Evolutionary conservation across 495 filamentous ascomycete species (phyloP).

Genomic region (Daldinia bambusicola): DNA sequence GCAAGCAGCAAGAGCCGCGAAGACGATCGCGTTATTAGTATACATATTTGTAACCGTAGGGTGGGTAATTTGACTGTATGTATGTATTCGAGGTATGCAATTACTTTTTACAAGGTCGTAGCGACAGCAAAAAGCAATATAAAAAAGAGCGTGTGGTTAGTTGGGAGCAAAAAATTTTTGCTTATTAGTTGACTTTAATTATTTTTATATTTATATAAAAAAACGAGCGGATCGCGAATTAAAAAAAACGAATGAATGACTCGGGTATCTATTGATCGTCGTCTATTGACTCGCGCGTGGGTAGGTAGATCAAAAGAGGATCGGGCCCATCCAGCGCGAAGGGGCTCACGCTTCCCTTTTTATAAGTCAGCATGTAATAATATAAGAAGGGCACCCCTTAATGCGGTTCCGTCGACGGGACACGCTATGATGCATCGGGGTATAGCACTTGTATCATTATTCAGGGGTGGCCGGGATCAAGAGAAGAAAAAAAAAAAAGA

Average conservation of each 20-base stretch:
- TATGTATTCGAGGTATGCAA: too few species aligned
- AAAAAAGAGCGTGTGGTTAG: background rate
- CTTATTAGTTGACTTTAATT: background rate
- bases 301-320: conserved; percentile 2
- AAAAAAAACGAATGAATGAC: background rate
- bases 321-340: conserved; percentile 4
- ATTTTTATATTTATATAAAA: background rate
- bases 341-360: conserved; percentile 24
- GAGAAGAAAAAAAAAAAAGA: background rate
- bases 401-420: conserved; percentile 11
- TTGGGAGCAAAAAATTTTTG: too few species aligned
- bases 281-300: conserved; percentile 18
- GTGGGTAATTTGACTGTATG: conserved; percentile 7
- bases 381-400: conserved; percentile 19
- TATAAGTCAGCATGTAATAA: conserved; percentile 18
- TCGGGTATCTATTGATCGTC: conserved; percentile 11
- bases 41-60: conserved; percentile 22
- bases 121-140: background rate
- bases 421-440: conserved; percentile 35
- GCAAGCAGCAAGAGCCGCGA: conserved; percentile 28
- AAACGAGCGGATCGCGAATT: conserved; percentile 4
- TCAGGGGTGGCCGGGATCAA: conserved; percentile 26
- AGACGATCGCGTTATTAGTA: conserved; percentile 25
- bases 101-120: background rate
- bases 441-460: conserved; percentile 7